Evolutionary conservation across 306 rosid genomes (phyloP), one percentile per base, ranked within the genome.

Genomic region (Cucurbita argyrosperma): DNA sequence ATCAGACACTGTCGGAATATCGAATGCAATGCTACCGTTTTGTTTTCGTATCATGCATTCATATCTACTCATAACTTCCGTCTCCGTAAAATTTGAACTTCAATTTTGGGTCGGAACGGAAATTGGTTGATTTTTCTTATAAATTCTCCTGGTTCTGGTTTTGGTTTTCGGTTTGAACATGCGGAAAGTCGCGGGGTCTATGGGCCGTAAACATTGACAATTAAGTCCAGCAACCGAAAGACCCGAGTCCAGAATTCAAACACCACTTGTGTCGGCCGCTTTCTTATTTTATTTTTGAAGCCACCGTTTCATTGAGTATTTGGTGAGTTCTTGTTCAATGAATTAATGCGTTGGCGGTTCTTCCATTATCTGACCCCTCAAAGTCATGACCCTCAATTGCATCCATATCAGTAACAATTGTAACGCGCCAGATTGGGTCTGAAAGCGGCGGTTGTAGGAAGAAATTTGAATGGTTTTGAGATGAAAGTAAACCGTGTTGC

Each of bases 171-270:
- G 35, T 30, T 30, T 30, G 35, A 30, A 30, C 47, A 1, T 26
- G 65, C 7, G 43, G 19, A 57, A 57, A 57, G 62, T 57, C 16
- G 1, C 4, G 62, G 38, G 62, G 38, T 56, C 0, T 21, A 56
- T 19, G 66, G 40, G 66, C 66, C 66, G 68, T 61, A 61, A 61
- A 61, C 46, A 47, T 62, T 62, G 69, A 62, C 69, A 62, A 62
- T 14, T 39, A 38, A 14, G 67, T 5, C 11, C 10, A 23, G 42
- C 14, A 63, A 26, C 50, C 70, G 50, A 63, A 63, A 63, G 18
- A 63, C 30, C 47, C 7, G 3, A 39, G 50, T n/a, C 23, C 6
- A 50, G 54, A 50, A 50, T 12, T 39, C 8, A 63, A 63, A 40
- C 10, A 40, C 23, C 69, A 16, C 26, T 37, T 16, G 51, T 16